Percentiles rank a stretch among this genome's conserved stretches.
Evolutionary conservation across 345 rosid species (phyloP).

Genomic region (Tarenaya hassleriana): DNA sequence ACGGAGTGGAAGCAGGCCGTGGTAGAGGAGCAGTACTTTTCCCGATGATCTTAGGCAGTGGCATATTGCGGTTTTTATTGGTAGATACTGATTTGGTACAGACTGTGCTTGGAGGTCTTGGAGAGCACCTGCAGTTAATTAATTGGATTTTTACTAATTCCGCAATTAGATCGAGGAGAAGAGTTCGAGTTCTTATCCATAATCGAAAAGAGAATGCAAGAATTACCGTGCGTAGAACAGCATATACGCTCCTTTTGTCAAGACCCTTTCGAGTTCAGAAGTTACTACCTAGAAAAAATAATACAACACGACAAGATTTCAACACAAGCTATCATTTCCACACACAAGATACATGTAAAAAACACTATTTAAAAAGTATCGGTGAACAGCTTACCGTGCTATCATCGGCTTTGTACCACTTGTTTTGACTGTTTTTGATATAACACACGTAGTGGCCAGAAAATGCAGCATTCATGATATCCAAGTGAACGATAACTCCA

Average conservation of each 20-base stretch:
- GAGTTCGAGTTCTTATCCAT: not conserved
- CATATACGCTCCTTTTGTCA: slow-evolving; percentile 75
- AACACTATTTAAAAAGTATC: too few relatives aligned
- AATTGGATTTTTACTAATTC: slow-evolving; percentile 2
- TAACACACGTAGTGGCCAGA: slow-evolving; percentile 97
- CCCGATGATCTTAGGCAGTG: slow-evolving; percentile 27
- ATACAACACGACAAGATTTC: not conserved
- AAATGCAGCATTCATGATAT: slow-evolving; percentile 82
- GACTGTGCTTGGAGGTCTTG: slow-evolving; percentile 54
- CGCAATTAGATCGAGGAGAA: slow-evolving; percentile 15
- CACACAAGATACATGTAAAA: too few relatives aligned
- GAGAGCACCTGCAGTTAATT: slow-evolving; percentile 53
- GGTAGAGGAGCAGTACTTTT: slow-evolving; percentile 27
- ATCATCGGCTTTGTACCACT: slow-evolving; percentile 96
- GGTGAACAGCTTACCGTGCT: slow-evolving; percentile 71
- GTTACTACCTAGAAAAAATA: slow-evolving; percentile 54
- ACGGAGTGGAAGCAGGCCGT: slow-evolving; percentile 29
- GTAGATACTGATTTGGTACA: slow-evolving; percentile 25
- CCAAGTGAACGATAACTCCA: slow-evolving; percentile 95
- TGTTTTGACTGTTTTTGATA: slow-evolving; percentile 64
- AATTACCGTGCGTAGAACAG: slow-evolving; percentile 82
- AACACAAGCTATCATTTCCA: too few relatives aligned
- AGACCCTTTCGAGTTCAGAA: slow-evolving; percentile 59
- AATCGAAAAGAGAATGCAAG: slow-evolving; percentile 8
- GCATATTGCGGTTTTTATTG: slow-evolving; percentile 30